These are phyloP conservation scores for Urostyla sp. DNA, from an alignment of 73 alveolate genomes.

Conservation along the genomic window DNA sequence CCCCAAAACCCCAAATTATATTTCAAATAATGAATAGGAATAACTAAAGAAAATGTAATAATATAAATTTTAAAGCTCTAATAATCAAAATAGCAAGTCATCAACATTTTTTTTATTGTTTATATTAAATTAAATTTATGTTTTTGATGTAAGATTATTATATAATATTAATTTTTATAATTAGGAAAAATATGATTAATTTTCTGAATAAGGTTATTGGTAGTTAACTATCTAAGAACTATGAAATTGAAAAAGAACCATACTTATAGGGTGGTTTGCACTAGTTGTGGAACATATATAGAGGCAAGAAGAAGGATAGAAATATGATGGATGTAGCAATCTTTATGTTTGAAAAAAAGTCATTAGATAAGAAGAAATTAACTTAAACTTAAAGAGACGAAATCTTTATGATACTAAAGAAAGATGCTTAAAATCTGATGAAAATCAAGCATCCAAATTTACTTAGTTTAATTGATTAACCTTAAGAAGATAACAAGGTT, in stretches of 20 bases:
- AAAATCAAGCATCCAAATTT: constrained; percentile 89
- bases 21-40: too few species aligned
- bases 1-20: constrained; percentile 2
- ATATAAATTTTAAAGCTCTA: constrained; percentile 52
- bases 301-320: constrained; percentile 85
- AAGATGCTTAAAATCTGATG: constrained; percentile 81
- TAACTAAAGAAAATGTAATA: neutral
- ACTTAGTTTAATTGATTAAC: constrained; percentile 81
- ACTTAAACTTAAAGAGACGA: constrained; percentile 74
- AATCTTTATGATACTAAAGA: constrained; percentile 71
- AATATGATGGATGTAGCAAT: constrained; percentile 81
- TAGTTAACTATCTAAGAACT: constrained; percentile 83
- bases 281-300: constrained; percentile 83
- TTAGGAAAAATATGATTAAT: constrained; percentile 26
- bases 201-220: constrained; percentile 76
- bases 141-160: neutral
- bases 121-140: too few species aligned
- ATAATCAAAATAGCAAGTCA: constrained; percentile 50
- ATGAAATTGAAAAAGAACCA: constrained; percentile 89
- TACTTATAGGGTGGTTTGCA: constrained; percentile 82
- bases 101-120: neutral
- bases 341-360: constrained; percentile 88
- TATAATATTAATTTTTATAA: neutral
- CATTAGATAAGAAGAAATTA: constrained; percentile 70
- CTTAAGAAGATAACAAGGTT: constrained; percentile 85